Evolutionary conservation across 345 rosid species (phyloP), one percentile per base, ranked within the genome.

Genomic region (Bruguiera parviflora): DNA sequence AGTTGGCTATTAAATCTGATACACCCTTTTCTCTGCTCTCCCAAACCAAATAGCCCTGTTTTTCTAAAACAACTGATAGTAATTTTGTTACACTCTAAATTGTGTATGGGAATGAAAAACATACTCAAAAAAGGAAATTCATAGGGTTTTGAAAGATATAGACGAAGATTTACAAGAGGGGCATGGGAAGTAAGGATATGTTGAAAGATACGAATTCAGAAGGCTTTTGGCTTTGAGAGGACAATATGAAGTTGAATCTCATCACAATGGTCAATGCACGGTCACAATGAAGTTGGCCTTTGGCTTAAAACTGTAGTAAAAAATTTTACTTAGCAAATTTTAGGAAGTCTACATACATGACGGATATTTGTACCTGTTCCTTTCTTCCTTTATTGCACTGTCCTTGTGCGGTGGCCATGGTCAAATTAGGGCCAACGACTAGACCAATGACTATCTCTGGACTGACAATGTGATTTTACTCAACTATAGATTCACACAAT

Each of bases 241-340:
- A 62, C 32, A 57, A 59, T 75, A 59, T 49, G 78, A 81, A 81
- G 73, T 70, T 64, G 71, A 67, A 70, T 75, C 75, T 63, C 64
- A 66, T 66, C 71, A 31, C 57, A 18, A 21, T 58, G 35, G 53
- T 68, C 67, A 47, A 51, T 64, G 46, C 69, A 69, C 33, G 69
- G 65, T 71, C 53, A 72, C 72, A 59, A 13, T 32, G 31, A 13
- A 25, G 2, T 57, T 52, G 65, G 11, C 43, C 15, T 22, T 18
- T 31, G 6, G 39, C 39, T 35, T 35, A 6, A 35, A 35, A 35
- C 39, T 35, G 39, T 0, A 35, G 43, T 13, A 43, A 39, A 8
- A 39, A 11, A 9, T 43, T 43, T 13, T 18, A 43, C 37, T 33
- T 3, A 8, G 49, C 49, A 43, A 3, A 3, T 43, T 43, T 43